Percentiles rank a stretch among this genome's conserved stretches.
phyloP scores from a whole-genome alignment of 495 filamentous ascomycete species.

The Penicillium taxi region DNA sequence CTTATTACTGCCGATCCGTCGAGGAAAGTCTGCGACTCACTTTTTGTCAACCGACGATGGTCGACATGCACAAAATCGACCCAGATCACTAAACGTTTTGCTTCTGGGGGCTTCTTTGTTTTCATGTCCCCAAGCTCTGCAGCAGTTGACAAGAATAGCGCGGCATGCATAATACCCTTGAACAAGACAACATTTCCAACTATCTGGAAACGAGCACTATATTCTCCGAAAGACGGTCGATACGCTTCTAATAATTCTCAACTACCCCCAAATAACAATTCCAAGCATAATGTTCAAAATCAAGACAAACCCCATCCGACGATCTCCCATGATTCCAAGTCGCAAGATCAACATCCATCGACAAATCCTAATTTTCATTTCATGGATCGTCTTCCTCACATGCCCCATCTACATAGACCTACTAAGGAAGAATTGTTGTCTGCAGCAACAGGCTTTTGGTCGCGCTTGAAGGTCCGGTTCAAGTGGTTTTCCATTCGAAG shows the following conservation, averaged over 20 bases:
- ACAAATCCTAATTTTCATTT: slow-evolving; percentile 38
- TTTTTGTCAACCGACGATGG: slow-evolving; percentile 16
- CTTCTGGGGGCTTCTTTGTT: slow-evolving; percentile 33
- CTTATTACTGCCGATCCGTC: slow-evolving; percentile 14
- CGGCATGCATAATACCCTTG: slow-evolving; percentile 27
- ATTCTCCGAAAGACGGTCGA: slow-evolving; percentile 23
- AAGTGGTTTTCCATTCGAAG: slow-evolving; percentile 97
- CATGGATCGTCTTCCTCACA: slow-evolving; percentile 55
- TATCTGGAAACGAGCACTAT: slow-evolving; percentile 29
- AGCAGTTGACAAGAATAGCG: slow-evolving; percentile 27
- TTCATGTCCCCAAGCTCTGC: slow-evolving; percentile 29
- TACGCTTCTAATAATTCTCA: slow-evolving; percentile 6
- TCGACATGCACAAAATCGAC: slow-evolving; percentile 17
- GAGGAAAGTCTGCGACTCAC: slow-evolving; percentile 14
- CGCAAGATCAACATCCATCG: slow-evolving; percentile 10
- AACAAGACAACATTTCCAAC: slow-evolving; percentile 25
- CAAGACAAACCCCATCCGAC: slow-evolving; percentile 5
- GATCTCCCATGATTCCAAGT: too few species aligned
- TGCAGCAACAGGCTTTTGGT: slow-evolving; percentile 88
- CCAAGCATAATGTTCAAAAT: slow-evolving; percentile 5
- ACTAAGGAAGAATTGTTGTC: slow-evolving; percentile 89
- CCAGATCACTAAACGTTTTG: slow-evolving; percentile 28
- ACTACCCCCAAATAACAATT: slow-evolving; percentile 9
- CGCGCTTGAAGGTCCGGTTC: slow-evolving; percentile 82
- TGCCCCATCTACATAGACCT: slow-evolving; percentile 71